A percentile compares a stretch with the other conserved stretches of the same genome.
Evolutionary conservation across 164 flowering plant genomes (phyloP).

Genomic region (Stephania cephalantha): DNA sequence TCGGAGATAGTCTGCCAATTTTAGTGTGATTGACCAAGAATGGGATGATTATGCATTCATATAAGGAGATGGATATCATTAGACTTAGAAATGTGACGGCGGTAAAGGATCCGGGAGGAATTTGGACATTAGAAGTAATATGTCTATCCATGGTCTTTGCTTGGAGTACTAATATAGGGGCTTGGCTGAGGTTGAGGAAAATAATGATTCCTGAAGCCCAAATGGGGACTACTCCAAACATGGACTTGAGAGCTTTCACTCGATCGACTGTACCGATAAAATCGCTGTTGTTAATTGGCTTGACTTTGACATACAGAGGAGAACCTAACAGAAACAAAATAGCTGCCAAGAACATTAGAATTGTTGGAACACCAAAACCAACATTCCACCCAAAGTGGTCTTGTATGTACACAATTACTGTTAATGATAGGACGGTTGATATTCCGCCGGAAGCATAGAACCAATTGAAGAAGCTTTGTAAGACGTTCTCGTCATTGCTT

Average conservation of each 20-base stretch:
- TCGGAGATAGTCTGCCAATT: not conserved
- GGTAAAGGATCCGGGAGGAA: conserved; percentile 13
- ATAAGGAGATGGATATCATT: conserved; percentile 7
- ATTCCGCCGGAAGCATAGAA: conserved; percentile 30
- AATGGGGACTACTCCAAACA: conserved; percentile 12
- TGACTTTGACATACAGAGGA: conserved; percentile 31
- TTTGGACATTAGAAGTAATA: conserved; percentile 10
- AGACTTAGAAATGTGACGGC: not conserved
- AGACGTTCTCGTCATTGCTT: conserved; percentile 13
- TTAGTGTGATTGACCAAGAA: not conserved
- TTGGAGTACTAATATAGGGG: not conserved
- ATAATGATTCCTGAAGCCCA: conserved; percentile 15
- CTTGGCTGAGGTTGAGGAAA: not conserved
- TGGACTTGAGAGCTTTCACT: conserved; percentile 17
- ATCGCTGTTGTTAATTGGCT: conserved; percentile 15
- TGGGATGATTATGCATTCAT: conserved; percentile 10
- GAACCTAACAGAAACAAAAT: conserved; percentile 39
- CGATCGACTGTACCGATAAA: conserved; percentile 13
- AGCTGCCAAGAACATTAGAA: conserved; percentile 35
- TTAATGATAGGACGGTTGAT: conserved; percentile 27
- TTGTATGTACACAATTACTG: conserved; percentile 36
- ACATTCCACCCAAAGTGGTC: conserved; percentile 34
- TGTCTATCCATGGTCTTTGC: conserved; percentile 16
- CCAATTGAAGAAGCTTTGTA: conserved; percentile 34
- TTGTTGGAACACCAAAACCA: conserved; percentile 38